Base-by-base conservation (phyloP, 2,329 filamentous ascomycete genomes). In the Malbranchea cinnamomea region DNA sequence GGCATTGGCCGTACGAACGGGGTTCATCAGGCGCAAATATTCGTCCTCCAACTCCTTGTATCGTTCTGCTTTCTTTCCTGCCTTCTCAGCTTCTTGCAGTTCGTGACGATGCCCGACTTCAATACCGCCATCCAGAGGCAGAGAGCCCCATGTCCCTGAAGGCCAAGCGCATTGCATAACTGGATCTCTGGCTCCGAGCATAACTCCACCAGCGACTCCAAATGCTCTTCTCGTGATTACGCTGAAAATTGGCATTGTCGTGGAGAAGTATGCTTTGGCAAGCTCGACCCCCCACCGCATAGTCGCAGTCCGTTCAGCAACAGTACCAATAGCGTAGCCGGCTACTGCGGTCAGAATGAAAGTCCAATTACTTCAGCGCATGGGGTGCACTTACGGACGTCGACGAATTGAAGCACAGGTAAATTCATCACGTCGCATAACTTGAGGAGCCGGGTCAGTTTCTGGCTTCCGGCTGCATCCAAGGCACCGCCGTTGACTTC, bases 401-500 rank as follows among this genome's bases (percentile, higher is more conserved):
- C 71, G 4, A 76, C 59, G 38, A 76, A 74, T 43, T 77, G 72
- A 5, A 77, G 34, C 3, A 75, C 54, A 0, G 72, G 72, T 2
- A 76, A 52, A 37, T 77, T 77, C 56, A 76, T 74, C 24, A 75
- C 60, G 41, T 77, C 72, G 37, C 69, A 68, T 41, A 76, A 62
- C 41, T 75, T 75, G 20, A 76, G 50, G 47, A 74, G 62, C 2
- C 67, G 56, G 0, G 63, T 66, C 12, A 75, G 56, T 41, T 76
- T 76, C 38, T 75, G 71, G 6, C 64, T 67, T 4, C 71, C 71
- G 0, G 60, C 54, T 1, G 71, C 66, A 43, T 76, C 71, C 6
- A 76, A 50, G 1, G 72, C 71, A 6, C 72, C 71, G 1, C 67
- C 63, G 26, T 71, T 68, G 12, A 70, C 60, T 46, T 76, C 71